Conservation (phyloP, 805 yeast species). For the Cyberlindnera subsufficiens region DNA sequence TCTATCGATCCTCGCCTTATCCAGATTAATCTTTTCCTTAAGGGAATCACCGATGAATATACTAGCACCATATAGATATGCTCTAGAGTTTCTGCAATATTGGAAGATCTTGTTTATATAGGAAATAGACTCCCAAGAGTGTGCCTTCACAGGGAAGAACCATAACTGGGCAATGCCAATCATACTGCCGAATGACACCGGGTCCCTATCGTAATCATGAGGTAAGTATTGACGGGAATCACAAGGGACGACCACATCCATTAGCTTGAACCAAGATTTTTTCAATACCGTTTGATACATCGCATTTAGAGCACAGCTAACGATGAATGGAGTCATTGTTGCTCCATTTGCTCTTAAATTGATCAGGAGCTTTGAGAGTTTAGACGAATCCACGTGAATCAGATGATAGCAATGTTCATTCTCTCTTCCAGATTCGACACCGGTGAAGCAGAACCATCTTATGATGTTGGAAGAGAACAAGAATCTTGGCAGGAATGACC, state of each 20-base stretch:
- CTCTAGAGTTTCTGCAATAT: background rate
- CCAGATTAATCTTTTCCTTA: conserved; percentile 9
- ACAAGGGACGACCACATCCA: conserved; percentile 16
- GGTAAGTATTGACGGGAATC: conserved; percentile 15
- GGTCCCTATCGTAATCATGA: conserved; percentile 3
- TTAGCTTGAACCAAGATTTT: conserved; percentile 4
- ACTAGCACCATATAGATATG: conserved; percentile 14
- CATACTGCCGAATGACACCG: conserved; percentile 16
- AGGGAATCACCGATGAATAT: conserved; percentile 8
- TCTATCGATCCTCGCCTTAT: conserved; percentile 6
- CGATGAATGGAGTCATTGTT: conserved; percentile 17
- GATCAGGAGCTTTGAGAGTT: background rate
- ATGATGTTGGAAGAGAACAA: conserved; percentile 4
- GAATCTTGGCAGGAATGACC: conserved; percentile 7
- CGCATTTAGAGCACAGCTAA: conserved; percentile 17
- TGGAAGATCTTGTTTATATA: conserved; percentile 9
- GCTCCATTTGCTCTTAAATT: background rate
- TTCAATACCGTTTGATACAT: conserved; percentile 2
- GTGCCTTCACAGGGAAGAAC: conserved; percentile 4
- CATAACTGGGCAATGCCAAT: conserved; percentile 15
- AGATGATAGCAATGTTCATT: conserved; percentile 10
- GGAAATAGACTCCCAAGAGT: conserved; percentile 1
- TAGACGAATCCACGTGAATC: conserved; percentile 5
- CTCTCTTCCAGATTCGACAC: background rate
- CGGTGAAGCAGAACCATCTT: background rate